These are phyloP conservation scores for Trichomonascaceae sp. DNA, from an alignment of 1,139 yeast genomes.

Conservation along the genomic window DNA sequence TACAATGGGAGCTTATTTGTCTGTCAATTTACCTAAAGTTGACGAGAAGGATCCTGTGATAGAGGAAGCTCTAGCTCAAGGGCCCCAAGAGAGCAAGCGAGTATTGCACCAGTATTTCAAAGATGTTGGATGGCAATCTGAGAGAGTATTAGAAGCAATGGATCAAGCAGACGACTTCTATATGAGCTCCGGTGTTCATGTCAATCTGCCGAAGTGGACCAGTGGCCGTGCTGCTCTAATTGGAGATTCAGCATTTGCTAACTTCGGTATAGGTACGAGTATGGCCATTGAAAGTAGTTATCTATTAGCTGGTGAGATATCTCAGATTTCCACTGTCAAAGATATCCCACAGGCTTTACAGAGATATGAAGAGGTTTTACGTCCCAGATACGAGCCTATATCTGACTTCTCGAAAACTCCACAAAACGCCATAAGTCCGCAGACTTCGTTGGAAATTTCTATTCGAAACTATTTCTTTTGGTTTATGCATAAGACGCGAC, in stretches of 20 bases:
- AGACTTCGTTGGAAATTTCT: neutral
- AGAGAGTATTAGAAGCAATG: neutral
- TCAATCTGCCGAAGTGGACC: neutral
- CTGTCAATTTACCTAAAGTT: neutral
- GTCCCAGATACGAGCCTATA: neutral
- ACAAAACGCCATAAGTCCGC: neutral
- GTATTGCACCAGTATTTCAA: neutral
- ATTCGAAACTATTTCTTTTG: neutral
- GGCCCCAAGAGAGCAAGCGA: neutral
- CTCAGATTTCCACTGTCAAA: neutral
- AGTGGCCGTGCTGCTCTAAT: neutral
- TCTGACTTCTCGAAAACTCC: neutral
- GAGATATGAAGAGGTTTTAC: neutral
- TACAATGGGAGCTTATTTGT: neutral
- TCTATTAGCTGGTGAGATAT: neutral
- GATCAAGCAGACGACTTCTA: neutral
- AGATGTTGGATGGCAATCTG: neutral
- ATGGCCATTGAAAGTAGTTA: neutral
- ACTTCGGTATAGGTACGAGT: neutral
- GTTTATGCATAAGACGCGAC: neutral
- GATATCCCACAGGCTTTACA: neutral
- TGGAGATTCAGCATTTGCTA: neutral
- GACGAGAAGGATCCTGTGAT: neutral
- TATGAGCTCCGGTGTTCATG: neutral
- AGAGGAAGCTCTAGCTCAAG: neutral